phyloP scores from a whole-genome alignment of 164 flowering plant species.

The Vitis rotundifolia region DNA sequence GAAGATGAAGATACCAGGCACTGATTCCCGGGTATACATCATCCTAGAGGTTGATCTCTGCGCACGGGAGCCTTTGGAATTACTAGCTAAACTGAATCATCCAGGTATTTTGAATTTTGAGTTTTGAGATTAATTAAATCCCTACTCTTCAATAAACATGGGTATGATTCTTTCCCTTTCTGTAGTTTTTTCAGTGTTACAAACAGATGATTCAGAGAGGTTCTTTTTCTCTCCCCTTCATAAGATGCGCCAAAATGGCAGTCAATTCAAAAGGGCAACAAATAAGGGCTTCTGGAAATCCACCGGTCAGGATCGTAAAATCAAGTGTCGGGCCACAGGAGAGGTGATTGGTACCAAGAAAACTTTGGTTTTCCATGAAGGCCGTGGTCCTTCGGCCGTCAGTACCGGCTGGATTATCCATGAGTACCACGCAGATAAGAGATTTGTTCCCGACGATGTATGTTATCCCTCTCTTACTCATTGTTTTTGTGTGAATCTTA shows the following conservation, averaged over 20 bases:
- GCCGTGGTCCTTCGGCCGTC: constrained; percentile 7
- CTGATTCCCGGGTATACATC: background rate
- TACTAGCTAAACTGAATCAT: constrained; percentile 6
- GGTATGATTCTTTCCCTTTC: background rate
- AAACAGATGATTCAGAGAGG: constrained; percentile 15
- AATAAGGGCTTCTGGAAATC: constrained; percentile 21
- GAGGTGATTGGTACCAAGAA: constrained; percentile 16
- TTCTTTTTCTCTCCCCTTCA: constrained; percentile 17
- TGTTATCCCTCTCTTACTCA: background rate
- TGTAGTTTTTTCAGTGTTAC: background rate
- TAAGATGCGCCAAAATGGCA: constrained; percentile 2
- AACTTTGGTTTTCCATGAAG: constrained; percentile 24
- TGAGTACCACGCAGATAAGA: constrained; percentile 11
- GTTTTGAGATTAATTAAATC: no score
- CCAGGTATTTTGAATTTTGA: no score
- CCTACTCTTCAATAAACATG: no score
- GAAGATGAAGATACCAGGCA: constrained; percentile 6
- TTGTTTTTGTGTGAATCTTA: background rate
- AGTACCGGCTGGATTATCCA: constrained; percentile 30
- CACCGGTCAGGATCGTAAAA: constrained; percentile 10
- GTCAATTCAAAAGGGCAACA: constrained; percentile 8
- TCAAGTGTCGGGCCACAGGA: background rate
- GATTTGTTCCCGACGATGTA: background rate
- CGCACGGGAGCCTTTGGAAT: constrained; percentile 22
- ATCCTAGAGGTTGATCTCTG: constrained; percentile 5